These are phyloP conservation scores for Podospora sp. DNA, from an alignment of 495 filamentous ascomycete genomes.

Conservation along the genomic window DNA sequence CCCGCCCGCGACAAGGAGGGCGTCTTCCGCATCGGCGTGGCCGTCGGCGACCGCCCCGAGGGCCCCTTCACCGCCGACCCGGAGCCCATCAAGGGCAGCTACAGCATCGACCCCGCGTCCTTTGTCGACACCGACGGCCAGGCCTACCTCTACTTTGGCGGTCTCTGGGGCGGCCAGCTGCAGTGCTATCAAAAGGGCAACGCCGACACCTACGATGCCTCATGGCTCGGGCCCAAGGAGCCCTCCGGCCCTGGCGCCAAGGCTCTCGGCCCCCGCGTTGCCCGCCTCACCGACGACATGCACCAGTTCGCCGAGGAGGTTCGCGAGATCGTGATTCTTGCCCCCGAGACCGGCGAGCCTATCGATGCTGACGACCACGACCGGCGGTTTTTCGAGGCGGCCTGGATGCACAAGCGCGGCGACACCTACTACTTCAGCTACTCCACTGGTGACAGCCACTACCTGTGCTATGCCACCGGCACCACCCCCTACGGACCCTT, in stretches of 20 bases:
- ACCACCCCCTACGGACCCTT: conserved; percentile 67
- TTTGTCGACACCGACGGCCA: conserved; percentile 64
- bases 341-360: conserved; percentile 58
- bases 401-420: conserved; percentile 70
- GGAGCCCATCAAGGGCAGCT: conserved; percentile 61
- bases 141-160: conserved; percentile 67
- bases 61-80: conserved; percentile 62
- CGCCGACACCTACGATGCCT: conserved; percentile 49
- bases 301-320: conserved; percentile 53
- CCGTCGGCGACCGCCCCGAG: conserved; percentile 53
- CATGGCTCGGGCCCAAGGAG: conserved; percentile 55
- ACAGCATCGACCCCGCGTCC: conserved; percentile 64
- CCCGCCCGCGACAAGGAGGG: conserved; percentile 60
- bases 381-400: conserved; percentile 75
- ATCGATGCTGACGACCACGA: conserved; percentile 68
- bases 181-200: conserved; percentile 52
- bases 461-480: conserved; percentile 65
- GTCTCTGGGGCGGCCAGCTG: conserved; percentile 74
- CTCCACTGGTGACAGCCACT: conserved; percentile 76
- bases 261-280: conserved; percentile 63
- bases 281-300: conserved; percentile 66
- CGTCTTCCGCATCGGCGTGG: conserved; percentile 68
- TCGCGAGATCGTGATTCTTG: conserved; percentile 57
- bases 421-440: conserved; percentile 74
- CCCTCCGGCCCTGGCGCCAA: conserved; percentile 50